A percentile compares a stretch with the other conserved stretches of the same genome.
Evolutionary conservation across 495 filamentous ascomycete genomes (phyloP).

Genomic region (Lindgomyces ingoldianus): DNA sequence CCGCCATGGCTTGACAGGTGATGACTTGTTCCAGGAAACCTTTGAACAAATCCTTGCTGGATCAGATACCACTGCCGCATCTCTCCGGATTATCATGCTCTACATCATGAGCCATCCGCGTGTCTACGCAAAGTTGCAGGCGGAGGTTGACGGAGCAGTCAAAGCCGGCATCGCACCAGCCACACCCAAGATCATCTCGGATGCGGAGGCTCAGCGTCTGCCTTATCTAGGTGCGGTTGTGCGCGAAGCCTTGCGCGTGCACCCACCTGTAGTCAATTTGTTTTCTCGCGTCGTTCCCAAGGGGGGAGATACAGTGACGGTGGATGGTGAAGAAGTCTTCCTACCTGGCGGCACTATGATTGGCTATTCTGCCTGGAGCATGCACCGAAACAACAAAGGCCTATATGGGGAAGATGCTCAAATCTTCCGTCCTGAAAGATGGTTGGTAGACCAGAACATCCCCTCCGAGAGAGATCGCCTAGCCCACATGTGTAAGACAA

Average conservation of each 20-base stretch:
- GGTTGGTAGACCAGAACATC: constrained; percentile 27
- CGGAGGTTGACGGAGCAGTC: constrained; percentile 34
- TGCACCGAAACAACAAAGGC: constrained; percentile 34
- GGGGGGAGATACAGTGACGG: constrained; percentile 41
- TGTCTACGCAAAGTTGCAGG: constrained; percentile 30
- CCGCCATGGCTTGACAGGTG: constrained; percentile 44
- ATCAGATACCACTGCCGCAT: constrained; percentile 31
- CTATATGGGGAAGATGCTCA: constrained; percentile 42
- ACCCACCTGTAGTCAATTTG: constrained; percentile 33
- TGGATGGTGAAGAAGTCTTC: constrained; percentile 40
- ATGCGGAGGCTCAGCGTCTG: constrained; percentile 24
- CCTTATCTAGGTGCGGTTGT: constrained; percentile 33
- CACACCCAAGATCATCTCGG: constrained; percentile 18
- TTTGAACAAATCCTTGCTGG: constrained; percentile 42
- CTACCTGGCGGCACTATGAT: constrained; percentile 35
- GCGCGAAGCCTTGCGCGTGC: constrained; percentile 32
- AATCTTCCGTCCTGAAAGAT: constrained; percentile 35
- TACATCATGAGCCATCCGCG: constrained; percentile 32
- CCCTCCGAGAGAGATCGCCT: constrained; percentile 26
- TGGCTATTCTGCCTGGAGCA: constrained; percentile 42
- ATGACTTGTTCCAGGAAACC: constrained; percentile 43
- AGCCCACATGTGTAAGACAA: constrained; percentile 26
- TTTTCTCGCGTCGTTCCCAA: constrained; percentile 28
- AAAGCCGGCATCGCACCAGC: constrained; percentile 18
- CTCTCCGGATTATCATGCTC: constrained; percentile 31